Percentiles rank a stretch among this genome's conserved stretches.
These are phyloP conservation scores for Cicer pinnatifidum DNA, from an alignment of 306 rosid genomes.

Conservation along the genomic window DNA sequence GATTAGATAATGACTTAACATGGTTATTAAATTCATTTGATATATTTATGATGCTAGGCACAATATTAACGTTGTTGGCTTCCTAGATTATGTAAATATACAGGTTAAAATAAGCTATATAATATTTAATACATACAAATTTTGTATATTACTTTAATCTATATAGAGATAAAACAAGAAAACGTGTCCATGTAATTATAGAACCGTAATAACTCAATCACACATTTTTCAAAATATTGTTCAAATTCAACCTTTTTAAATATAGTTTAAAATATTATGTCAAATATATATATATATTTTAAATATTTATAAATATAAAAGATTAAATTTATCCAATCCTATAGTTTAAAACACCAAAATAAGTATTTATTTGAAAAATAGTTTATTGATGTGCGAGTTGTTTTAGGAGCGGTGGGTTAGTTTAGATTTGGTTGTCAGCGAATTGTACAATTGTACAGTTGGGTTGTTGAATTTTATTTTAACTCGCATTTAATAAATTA, in stretches of 20 bases:
- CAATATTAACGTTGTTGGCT: not conserved
- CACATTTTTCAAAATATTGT: not conserved
- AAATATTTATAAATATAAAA: no score
- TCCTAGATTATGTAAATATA: not conserved
- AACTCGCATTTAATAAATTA: slow-evolving; percentile 5
- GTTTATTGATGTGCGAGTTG: not conserved
- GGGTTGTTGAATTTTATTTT: slow-evolving; percentile 31
- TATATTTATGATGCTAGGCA: not conserved
- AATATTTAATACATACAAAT: not conserved
- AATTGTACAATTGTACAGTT: slow-evolving; percentile 13
- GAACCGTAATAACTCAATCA: not conserved
- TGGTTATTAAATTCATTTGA: not conserved
- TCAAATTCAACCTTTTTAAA: not conserved
- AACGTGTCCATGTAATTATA: not conserved
- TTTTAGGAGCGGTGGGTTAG: not conserved
- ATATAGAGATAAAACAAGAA: not conserved
- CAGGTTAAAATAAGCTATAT: not conserved
- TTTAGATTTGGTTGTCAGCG: slow-evolving; percentile 32
- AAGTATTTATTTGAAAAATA: not conserved
- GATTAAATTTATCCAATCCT: not conserved
- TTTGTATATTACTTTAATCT: not conserved
- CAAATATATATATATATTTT: no score
- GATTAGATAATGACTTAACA: not conserved
- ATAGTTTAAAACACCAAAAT: not conserved
- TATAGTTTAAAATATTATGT: not conserved